These are phyloP conservation scores for Hanseniaspora singularis DNA, from an alignment of 805 yeast species.

Conservation along the genomic window DNA sequence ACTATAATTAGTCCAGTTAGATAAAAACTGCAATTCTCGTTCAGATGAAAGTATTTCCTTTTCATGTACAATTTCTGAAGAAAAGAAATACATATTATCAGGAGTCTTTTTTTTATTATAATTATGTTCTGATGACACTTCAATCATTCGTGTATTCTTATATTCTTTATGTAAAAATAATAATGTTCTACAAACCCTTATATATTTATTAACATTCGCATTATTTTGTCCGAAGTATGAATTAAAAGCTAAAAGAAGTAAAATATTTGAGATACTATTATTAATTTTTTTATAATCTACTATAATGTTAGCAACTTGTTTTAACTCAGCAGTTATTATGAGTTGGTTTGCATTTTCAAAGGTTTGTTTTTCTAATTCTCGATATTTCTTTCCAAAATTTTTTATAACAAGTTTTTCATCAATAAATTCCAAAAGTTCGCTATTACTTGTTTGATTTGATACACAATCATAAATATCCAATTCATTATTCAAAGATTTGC, in stretches of 20 bases:
- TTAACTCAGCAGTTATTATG: not conserved
- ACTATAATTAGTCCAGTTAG: slow-evolving; percentile 11
- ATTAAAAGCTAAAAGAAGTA: not conserved
- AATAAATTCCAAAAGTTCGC: not conserved
- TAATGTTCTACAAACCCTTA: slow-evolving; percentile 1
- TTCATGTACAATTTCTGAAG: not conserved
- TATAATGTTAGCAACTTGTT: too few species aligned
- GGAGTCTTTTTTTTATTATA: not conserved
- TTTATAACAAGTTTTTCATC: slow-evolving; percentile 5
- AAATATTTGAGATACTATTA: not conserved
- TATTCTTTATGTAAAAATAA: not conserved
- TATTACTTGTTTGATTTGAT: not conserved
- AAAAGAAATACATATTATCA: slow-evolving; percentile 1
- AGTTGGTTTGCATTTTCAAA: not conserved
- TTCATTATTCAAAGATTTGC: not conserved
- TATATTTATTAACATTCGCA: not conserved
- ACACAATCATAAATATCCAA: not conserved
- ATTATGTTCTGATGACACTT: slow-evolving; percentile 2
- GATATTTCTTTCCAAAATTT: not conserved
- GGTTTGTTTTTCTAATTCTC: not conserved
- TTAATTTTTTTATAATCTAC: not conserved
- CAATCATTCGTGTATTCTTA: not conserved
- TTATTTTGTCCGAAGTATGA: slow-evolving; percentile 11
- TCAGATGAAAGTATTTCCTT: not conserved
- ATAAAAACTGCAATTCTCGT: slow-evolving; percentile 1